These are phyloP conservation scores for Kalanchoe fedtschenkoi DNA, from an alignment of 164 flowering plant genomes.

Conservation along the genomic window DNA sequence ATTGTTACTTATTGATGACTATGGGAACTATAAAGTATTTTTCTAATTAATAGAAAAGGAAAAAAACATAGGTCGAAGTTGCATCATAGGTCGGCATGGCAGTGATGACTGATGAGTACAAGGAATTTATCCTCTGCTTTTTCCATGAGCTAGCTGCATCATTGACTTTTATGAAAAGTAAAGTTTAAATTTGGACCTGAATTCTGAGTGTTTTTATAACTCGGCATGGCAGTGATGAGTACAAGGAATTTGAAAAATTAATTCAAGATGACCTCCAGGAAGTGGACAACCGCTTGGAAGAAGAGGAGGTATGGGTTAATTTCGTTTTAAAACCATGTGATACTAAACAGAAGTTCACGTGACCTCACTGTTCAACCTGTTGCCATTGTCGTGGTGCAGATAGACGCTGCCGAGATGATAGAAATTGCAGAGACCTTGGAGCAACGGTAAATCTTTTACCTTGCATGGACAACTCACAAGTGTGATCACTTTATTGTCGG, in stretches of 20 bases:
- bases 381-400: slow-evolving; percentile 24
- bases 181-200: not conserved
- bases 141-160: too few relatives aligned
- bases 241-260: slow-evolving; percentile 80
- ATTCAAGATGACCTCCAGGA: slow-evolving; percentile 79
- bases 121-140: too few relatives aligned
- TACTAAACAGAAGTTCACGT: not conserved
- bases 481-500: too few relatives aligned
- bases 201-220: slow-evolving; percentile 1
- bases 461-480: too few relatives aligned
- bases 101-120: too few relatives aligned
- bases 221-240: slow-evolving; percentile 67
- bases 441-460: slow-evolving; percentile 42
- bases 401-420: slow-evolving; percentile 86
- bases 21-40: too few relatives aligned
- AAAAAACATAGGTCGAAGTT: too few relatives aligned
- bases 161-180: not conserved
- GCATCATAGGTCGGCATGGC: too few relatives aligned
- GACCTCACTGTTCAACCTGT: not conserved
- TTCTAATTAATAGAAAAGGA: not conserved
- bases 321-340: not conserved
- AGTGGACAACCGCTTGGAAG: slow-evolving; percentile 82
- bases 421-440: slow-evolving; percentile 73
- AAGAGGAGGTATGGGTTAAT: slow-evolving; percentile 69
- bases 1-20: not conserved